Conservation (phyloP, 495 filamentous ascomycete genomes). For the Monascus purpureus region DNA sequence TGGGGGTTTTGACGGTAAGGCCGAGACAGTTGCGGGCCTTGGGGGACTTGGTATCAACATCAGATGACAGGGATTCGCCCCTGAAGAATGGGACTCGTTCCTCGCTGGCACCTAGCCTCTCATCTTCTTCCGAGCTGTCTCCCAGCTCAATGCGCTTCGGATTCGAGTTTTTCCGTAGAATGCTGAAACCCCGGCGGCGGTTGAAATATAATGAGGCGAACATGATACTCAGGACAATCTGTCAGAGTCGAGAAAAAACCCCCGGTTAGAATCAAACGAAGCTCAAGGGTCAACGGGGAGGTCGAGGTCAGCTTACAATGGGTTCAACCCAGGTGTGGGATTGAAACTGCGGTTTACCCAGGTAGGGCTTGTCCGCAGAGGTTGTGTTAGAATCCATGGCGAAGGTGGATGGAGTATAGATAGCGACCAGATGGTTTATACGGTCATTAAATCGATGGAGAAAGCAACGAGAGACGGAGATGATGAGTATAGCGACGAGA, state of each 20-base stretch:
- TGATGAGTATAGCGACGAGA: too few species aligned
- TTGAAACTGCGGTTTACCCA: not conserved
- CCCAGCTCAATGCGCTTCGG: not conserved
- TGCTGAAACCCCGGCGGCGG: not conserved
- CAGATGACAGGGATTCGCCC: not conserved
- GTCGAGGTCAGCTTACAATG: not conserved
- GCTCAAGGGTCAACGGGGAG: too few species aligned
- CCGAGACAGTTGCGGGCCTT: slow-evolving; percentile 30
- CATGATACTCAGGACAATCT: not conserved
- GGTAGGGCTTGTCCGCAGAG: not conserved
- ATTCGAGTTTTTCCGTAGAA: not conserved
- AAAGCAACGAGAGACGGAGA: too few species aligned
- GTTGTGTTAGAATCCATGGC: not conserved
- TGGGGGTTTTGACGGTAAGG: slow-evolving; percentile 34
- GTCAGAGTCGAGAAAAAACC: not conserved
- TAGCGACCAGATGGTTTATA: too few species aligned
- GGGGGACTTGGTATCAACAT: not conserved
- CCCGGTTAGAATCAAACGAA: too few species aligned
- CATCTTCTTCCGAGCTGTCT: not conserved
- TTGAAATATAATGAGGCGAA: not conserved
- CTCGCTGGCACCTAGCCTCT: too few species aligned
- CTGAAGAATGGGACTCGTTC: too few species aligned
- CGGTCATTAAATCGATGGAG: too few species aligned
- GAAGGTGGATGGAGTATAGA: too few species aligned
- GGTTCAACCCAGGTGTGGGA: not conserved